These are phyloP conservation scores for Exserohilum rostratum DNA, from an alignment of 2,329 filamentous ascomycete species.

Conservation along the genomic window DNA sequence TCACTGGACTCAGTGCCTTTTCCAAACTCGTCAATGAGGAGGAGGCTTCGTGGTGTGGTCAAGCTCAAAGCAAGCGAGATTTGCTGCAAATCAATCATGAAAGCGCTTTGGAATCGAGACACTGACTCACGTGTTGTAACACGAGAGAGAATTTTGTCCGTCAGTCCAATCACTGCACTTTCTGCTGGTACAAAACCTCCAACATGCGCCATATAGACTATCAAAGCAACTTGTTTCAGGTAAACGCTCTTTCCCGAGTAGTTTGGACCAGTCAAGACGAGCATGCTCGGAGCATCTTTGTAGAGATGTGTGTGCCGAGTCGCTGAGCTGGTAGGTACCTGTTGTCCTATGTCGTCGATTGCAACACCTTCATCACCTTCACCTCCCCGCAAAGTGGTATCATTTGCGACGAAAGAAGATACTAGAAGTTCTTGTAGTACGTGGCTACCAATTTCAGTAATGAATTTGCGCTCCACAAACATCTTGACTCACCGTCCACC, in stretches of 20 bases:
- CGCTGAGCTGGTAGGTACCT: conserved; percentile 8
- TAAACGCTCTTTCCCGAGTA: conserved; percentile 97
- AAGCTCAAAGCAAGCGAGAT: conserved; percentile 76
- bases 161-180: conserved; percentile 77
- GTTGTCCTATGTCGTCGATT: background rate
- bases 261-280: conserved; percentile 90
- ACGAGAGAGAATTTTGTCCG: conserved; percentile 89
- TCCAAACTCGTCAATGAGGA: conserved; percentile 93
- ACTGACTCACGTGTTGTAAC: conserved; percentile 77
- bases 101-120: conserved; percentile 67
- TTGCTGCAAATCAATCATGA: conserved; percentile 87
- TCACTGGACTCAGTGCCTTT: conserved; percentile 70
- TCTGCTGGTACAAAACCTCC: conserved; percentile 87
- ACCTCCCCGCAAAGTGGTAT: conserved; percentile 73
- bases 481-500: conserved; percentile 66
- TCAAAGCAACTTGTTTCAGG: conserved; percentile 88
- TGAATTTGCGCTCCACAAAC: rapidly evolving
- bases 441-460: conserved; percentile 58
- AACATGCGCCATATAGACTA: conserved; percentile 90
- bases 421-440: conserved; percentile 85
- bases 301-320: conserved; percentile 7
- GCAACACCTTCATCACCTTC: conserved; percentile 18
- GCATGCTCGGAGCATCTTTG: conserved; percentile 63
- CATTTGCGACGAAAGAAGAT: conserved; percentile 80
- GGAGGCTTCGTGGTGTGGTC: conserved; percentile 75